Evolutionary conservation across 495 filamentous ascomycete species (phyloP), one percentile per base, ranked within the genome.

Genomic region (Lepraria neglecta): DNA sequence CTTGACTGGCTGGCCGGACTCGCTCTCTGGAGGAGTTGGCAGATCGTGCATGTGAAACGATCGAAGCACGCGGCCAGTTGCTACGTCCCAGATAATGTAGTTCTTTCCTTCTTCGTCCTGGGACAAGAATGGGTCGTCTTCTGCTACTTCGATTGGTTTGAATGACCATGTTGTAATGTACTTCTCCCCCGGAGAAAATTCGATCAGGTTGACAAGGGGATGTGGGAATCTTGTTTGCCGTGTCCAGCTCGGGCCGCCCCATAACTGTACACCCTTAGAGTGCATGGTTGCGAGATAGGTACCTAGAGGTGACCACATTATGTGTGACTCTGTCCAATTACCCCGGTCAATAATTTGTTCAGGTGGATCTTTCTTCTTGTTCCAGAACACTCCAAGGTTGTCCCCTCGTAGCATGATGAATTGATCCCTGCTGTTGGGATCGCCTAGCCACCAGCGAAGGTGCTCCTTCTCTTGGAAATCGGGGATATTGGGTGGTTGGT

Each of bases 71-170:
- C 95, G 95, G 60, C 84, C 83, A 6, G 94, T 91, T 64, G 87
- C 89, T 58, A 97, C 84, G 74, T 98, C 94, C 94, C 94, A 98
- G 68, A 98, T 90, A 68, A 98, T 88, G 70, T 97, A 97, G 80
- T 96, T 95, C 82, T 97, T 97, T 64, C 94, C 94, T 67, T 98
- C 94, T 70, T 98, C 94, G 70, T 97, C 94, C 62, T 88, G 74
- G 7, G 88, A 85, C 38, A 98, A 76, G 3, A 89, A 74, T 21
- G 92, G 87, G 66, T 91, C 83, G 31, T 89, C 88, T 70, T 97
- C 94, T 44, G 92, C 90, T 35, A 98, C 90, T 62, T 86, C 81
- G 65, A 98, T 92, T 28, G 94, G 90, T 35, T 88, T 81, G 72
- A 92, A 89, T 30, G 92, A 97, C 94, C 94, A 98, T 40, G 94